Conservation (phyloP, 495 filamentous ascomycete genomes). For the Xylaria grammica region DNA sequence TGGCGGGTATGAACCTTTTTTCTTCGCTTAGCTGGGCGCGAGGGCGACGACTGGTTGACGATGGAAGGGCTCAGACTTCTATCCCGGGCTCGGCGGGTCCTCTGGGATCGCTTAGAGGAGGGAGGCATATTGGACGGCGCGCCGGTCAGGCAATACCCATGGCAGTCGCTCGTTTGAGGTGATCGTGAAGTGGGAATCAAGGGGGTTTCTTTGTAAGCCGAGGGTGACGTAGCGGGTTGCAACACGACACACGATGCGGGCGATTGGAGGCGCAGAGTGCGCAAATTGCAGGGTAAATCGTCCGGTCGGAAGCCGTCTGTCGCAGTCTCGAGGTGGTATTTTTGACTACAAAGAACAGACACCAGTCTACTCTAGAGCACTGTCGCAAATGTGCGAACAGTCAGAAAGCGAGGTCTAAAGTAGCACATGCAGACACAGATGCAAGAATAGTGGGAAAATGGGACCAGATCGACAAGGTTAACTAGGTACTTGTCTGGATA, state of each 20-base stretch:
- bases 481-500: not conserved
- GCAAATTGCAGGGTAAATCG: not conserved
- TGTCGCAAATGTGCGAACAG: constrained; percentile 6
- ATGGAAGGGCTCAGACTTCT: constrained; percentile 38
- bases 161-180: constrained; percentile 5
- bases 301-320: not conserved
- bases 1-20: constrained; percentile 63
- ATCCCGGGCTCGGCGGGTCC: constrained; percentile 46
- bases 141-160: constrained; percentile 20
- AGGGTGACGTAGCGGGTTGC: not conserved
- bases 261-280: not conserved
- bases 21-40: constrained; percentile 73
- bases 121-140: constrained; percentile 40
- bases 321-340: not conserved
- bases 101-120: constrained; percentile 49
- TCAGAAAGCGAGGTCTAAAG: not conserved
- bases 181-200: not conserved
- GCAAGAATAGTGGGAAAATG: not conserved
- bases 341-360: not conserved
- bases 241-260: not conserved
- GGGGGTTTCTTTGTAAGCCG: constrained; percentile 7
- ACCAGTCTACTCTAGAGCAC: not conserved
- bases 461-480: not conserved
- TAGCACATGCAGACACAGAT: not conserved
- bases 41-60: constrained; percentile 65